A percentile compares a stretch with the other conserved stretches of the same genome.
Evolutionary conservation across 805 yeast genomes (phyloP).

Genomic region (Pichia heedii): DNA sequence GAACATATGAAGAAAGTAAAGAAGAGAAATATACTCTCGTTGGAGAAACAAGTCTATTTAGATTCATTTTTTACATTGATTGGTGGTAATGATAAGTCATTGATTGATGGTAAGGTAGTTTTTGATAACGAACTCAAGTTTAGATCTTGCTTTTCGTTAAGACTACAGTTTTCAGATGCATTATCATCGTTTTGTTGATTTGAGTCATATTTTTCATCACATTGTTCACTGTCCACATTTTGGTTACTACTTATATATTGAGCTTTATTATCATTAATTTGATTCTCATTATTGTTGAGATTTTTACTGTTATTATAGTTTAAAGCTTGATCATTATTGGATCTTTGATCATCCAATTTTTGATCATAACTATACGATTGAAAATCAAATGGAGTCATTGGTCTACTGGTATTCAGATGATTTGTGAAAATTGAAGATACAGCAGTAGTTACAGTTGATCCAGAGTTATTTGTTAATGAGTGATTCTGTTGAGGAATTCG

Average conservation of each 20-base stretch:
- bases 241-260: too few species aligned
- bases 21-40: too few species aligned
- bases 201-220: too few species aligned
- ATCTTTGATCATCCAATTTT: slow-evolving; percentile 3
- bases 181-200: background rate
- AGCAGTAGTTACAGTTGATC: background rate
- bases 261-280: too few species aligned
- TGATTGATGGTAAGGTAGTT: slow-evolving; percentile 18
- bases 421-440: slow-evolving; percentile 1
- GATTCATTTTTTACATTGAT: slow-evolving; percentile 20
- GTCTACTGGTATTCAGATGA: slow-evolving; percentile 5
- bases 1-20: too few species aligned
- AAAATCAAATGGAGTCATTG: slow-evolving; percentile 5
- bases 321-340: background rate
- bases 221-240: too few species aligned
- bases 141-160: background rate
- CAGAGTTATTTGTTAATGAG: too few species aligned
- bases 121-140: too few species aligned
- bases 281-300: too few species aligned
- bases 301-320: too few species aligned
- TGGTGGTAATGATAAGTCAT: slow-evolving; percentile 26
- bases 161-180: background rate
- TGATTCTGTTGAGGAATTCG: background rate
- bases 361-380: slow-evolving; percentile 4
- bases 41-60: too few species aligned